Evolutionary conservation across 768 basidiomycete species (phyloP).

Genomic region (Russula virescens): DNA sequence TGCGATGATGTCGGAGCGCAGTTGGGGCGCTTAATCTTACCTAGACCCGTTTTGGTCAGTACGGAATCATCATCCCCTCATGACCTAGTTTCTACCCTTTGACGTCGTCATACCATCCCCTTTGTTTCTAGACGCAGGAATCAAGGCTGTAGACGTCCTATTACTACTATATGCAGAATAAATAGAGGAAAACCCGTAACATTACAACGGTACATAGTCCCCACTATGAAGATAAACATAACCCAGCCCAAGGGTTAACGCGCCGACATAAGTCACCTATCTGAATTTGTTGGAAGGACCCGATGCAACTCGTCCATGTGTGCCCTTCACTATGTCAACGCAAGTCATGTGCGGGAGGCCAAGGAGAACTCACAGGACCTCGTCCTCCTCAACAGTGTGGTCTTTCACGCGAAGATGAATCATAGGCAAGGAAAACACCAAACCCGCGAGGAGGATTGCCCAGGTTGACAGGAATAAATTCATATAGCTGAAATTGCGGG

Average conservation of each 20-base stretch:
- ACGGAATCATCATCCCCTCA: no score
- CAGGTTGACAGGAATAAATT: conserved; percentile 71
- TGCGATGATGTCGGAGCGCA: not conserved
- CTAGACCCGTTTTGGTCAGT: no score
- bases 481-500: conserved; percentile 43
- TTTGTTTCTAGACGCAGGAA: not conserved
- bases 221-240: not conserved
- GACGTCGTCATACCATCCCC: not conserved
- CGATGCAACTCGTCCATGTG: conserved; percentile 13
- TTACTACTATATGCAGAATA: conserved; percentile 1
- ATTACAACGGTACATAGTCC: conserved; percentile 7
- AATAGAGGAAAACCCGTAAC: conserved; percentile 2
- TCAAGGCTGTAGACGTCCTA: not conserved
- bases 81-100: no score
- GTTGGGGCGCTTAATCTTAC: not conserved
- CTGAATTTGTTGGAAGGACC: conserved; percentile 6
- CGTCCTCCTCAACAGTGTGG: conserved; percentile 48
- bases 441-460: conserved; percentile 59
- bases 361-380: conserved; percentile 42
- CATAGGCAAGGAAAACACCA: conserved; percentile 68
- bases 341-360: not conserved
- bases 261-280: not conserved
- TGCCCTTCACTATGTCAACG: not conserved
- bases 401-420: conserved; percentile 64
- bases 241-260: not conserved